A percentile compares a stretch with the other conserved stretches of the same genome.
These are phyloP conservation scores for Saccharum hybrid DNA, from an alignment of 202 grass and related monocot genomes.

Conservation along the genomic window DNA sequence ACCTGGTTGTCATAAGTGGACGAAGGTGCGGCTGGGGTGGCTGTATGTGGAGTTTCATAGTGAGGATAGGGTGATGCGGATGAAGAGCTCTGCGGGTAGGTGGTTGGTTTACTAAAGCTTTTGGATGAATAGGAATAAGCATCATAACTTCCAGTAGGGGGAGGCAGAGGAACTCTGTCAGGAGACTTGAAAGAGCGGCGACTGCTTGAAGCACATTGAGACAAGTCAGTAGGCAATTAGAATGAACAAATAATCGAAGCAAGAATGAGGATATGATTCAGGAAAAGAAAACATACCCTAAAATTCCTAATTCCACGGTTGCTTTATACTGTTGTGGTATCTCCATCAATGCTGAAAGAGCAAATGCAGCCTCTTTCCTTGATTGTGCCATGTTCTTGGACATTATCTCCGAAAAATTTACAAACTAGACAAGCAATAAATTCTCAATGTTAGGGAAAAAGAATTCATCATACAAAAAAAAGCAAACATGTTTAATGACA, in stretches of 20 bases:
- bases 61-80: slow-evolving; percentile 49
- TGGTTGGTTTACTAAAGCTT: slow-evolving; percentile 59
- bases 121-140: slow-evolving; percentile 54
- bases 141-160: slow-evolving; percentile 56
- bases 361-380: slow-evolving; percentile 87
- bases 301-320: slow-evolving; percentile 90
- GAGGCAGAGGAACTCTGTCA: slow-evolving; percentile 72
- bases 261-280: slow-evolving; percentile 3
- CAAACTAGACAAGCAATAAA: slow-evolving; percentile 68
- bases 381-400: slow-evolving; percentile 75
- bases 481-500: slow-evolving; percentile 10
- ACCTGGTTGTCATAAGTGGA: slow-evolving; percentile 77
- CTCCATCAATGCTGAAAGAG: slow-evolving; percentile 91
- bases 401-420: slow-evolving; percentile 98
- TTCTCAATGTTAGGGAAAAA: background rate
- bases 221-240: slow-evolving; percentile 34
- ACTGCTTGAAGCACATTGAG: slow-evolving; percentile 46
- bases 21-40: slow-evolving; percentile 51
- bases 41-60: slow-evolving; percentile 49
- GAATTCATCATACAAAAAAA: background rate
- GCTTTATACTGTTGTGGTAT: slow-evolving; percentile 96
- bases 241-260: slow-evolving; percentile 27
- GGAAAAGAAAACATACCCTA: slow-evolving; percentile 61
- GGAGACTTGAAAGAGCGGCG: slow-evolving; percentile 57
- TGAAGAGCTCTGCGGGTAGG: slow-evolving; percentile 49